Evolutionary conservation across 116 monocot genomes (phyloP), one percentile per base, ranked within the genome.

Genomic region (Dioscorea cayenensis): DNA sequence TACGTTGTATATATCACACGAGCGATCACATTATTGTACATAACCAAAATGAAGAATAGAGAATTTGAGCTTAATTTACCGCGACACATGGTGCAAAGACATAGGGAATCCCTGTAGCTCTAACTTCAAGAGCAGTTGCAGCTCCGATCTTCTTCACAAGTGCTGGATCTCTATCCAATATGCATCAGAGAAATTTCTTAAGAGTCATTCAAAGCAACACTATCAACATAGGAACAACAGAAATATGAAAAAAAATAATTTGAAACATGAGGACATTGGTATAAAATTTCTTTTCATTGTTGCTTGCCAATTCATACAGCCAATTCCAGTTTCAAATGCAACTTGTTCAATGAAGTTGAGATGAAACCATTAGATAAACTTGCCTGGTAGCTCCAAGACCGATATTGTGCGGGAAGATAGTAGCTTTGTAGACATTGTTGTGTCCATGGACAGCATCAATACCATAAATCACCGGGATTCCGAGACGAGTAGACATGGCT

Each of bases 71-170:
- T 68, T 48, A 13, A 21, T 32, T 72, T 77, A 87, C 82, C 35
- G 81, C 80, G 38, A 87, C 65, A 52, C 78, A 81, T 66, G 81
- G 84, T 75, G 83, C 83, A 71, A 87, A 87, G 22, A 61, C 78
- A 60, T 84, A 87, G 36, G 65, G 78, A 66, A 84, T 81, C 22
- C 81, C 83, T 9, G 81, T 78, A 16, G 83, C 83, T 32, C 85
- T 73, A 28, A 80, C 75, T 76, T 87, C 83, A 72, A 83, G 83
- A 23, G 84, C 87, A 28, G 81, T 81, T 65, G 87, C 87, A 69
- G 81, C 76, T 28, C 87, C 87, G 67, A 87, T 84, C 61, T 63
- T 78, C 77, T 87, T 84, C 66, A 78, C 87, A 16, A 87, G 84
- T 62, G 72, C 78, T 63, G 87, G 84, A 67, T 87, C 87, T 64